Base-by-base conservation (phyloP, 108 stramenopile species). In the Schizochytrium sp. region DNA sequence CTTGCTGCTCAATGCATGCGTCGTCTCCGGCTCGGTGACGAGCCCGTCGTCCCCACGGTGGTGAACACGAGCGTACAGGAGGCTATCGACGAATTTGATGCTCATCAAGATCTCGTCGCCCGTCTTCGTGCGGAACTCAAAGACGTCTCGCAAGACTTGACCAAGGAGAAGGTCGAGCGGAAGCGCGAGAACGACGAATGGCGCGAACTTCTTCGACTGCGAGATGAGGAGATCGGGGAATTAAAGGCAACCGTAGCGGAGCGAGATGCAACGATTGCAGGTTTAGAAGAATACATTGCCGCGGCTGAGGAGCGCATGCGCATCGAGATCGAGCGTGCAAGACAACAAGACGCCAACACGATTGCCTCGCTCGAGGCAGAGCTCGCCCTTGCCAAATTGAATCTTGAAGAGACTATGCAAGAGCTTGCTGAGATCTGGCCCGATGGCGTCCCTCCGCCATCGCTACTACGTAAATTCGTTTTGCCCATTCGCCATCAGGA, bases 141-240 rank as follows among this genome's bases (percentile, higher is more conserved):
- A 23, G 76, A 83, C 51, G 18, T 83, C 19, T 18, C 10, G 10
- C 16, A 6, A 21, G 76, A 47, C 6, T 45, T 83, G 8, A 2
- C 45, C 48, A 45, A 45, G 44, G 76, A 83, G 4, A 47, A 83
- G 51, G 18, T 45, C 12, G 76, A 83, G 48, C 45, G 76, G 6
- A 12, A 47, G 45, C 76, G 76, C n/a, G 76, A 83, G 48, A 83
- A 83, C 48, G 76, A 83, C n/a, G 76, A 83, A 23, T 83, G 76
- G 76, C 19, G 51, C 19, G 48, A 83, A 23, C 19, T 83, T 6
- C 43, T 83, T 6, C n/a, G 51, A 28, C 48, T 16, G 76, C 76
- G 76, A 53, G 76, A 83, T 53, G 76, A 47, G 2, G 76, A 83
- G 76, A 83, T 83, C 19, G 12, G n/a, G 10, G 76, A 83, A 1